Evolutionary conservation across 1,284 basidiomycete species (phyloP), one percentile per base, ranked within the genome.

Genomic region (Ganoderma lingzhi): DNA sequence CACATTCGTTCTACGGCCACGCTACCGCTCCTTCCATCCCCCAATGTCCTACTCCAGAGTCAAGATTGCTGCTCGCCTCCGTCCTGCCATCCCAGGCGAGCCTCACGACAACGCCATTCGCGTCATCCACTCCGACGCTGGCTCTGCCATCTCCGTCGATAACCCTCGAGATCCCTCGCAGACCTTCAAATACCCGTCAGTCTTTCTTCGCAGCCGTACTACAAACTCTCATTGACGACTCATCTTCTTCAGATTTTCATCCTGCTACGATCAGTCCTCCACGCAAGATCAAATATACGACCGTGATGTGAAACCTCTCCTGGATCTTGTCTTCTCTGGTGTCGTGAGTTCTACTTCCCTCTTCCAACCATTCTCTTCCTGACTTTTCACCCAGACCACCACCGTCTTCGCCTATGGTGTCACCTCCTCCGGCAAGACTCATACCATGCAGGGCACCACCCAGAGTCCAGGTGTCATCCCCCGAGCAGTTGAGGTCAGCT

Each of bases 361-460:
- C 51, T n/a, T 19, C 19, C 42, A 42, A 32, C 3, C 5, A 6
- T n/a, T 35, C 8, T 60, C 19, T 55, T 2, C 10, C 23, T 15
- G 41, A n/a, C 39, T 42, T n/a, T 2, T 28, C 37, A 39, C 51
- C 59, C 44, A 93, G 91, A 93, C 91, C 0, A 90, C 93, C 4
- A 93, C 93, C 6, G 88, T 94, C 30, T 94, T 94, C 71, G 92
- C 93, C 0, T 94, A 94, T 78, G 93, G 93, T 9, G 93, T 94
- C 19, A 94, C 93, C 6, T 93, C 91, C 4, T 93, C 92, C 15
- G 93, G 93, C 19, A 94, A 94, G 82, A 93, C 93, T 0, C 89
- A 94, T 79, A 96, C 94, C 0, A 96, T 96, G 92, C 93, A 95
- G 79, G 94, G 94, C 41, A 89, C 86, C 4, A 83, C 80, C 51